A percentile compares a stretch with the other conserved stretches of the same genome.
These are phyloP conservation scores for Phytophthora sp. DNA, from an alignment of 352 stramenopile genomes.

Conservation along the genomic window DNA sequence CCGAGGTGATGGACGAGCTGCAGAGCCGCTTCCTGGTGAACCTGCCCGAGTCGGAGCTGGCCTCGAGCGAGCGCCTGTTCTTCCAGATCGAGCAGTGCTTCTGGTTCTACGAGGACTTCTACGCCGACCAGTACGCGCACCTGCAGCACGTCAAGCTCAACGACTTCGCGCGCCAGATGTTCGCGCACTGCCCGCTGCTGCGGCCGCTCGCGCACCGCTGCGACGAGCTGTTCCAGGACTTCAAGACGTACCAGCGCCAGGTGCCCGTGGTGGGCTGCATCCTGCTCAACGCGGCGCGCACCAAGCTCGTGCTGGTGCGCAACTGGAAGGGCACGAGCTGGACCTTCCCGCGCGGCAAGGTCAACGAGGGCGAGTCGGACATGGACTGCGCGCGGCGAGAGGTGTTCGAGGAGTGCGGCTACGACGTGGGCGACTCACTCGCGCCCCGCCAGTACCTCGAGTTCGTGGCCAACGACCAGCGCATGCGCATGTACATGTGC, in stretches of 20 bases:
- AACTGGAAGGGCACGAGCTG: constrained; percentile 93
- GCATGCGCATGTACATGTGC: constrained; percentile 94
- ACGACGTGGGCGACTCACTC: constrained; percentile 83
- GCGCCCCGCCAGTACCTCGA: constrained; percentile 83
- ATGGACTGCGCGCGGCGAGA: constrained; percentile 90
- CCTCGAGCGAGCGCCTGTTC: constrained; percentile 94
- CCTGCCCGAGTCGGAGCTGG: constrained; percentile 90
- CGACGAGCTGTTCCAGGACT: constrained; percentile 93
- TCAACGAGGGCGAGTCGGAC: constrained; percentile 93
- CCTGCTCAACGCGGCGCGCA: constrained; percentile 86
- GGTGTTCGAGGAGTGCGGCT: constrained; percentile 94
- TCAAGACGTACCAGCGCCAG: constrained; percentile 93
- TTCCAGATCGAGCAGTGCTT: constrained; percentile 98
- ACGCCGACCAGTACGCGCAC: constrained; percentile 88
- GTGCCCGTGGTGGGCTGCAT: constrained; percentile 96
- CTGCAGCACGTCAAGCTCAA: constrained; percentile 94
- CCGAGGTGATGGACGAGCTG: constrained; percentile 96
- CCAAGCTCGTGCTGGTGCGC: constrained; percentile 90
- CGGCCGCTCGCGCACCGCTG: constrained; percentile 86
- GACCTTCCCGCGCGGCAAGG: constrained; percentile 93
- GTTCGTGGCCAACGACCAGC: constrained; percentile 88
- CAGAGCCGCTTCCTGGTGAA: constrained; percentile 97
- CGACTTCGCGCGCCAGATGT: constrained; percentile 93
- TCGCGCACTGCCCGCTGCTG: constrained; percentile 91
- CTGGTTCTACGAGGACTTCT: constrained; percentile 98